These are phyloP conservation scores for Colletotrichum cereale DNA, from an alignment of 2,329 filamentous ascomycete species.

Conservation along the genomic window DNA sequence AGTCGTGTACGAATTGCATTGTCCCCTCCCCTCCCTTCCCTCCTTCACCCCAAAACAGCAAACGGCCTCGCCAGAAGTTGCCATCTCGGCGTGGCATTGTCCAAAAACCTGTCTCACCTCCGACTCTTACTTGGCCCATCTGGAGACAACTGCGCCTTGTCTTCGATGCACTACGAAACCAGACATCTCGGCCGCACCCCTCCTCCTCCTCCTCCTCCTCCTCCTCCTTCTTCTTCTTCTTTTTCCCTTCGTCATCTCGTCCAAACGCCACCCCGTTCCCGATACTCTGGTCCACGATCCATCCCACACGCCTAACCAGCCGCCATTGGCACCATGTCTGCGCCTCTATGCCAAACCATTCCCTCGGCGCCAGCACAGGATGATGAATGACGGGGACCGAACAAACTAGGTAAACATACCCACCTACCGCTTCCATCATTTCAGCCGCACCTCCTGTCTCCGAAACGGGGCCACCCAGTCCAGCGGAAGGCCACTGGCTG, in stretches of 20 bases:
- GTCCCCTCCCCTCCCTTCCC: no score
- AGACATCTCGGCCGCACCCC: neutral
- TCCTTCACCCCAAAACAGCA: neutral
- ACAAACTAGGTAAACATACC: neutral
- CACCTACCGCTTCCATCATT: slow-evolving; percentile 15
- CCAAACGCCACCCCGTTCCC: slow-evolving; percentile 17
- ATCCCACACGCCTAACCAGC: slow-evolving; percentile 15
- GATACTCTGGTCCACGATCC: slow-evolving; percentile 25
- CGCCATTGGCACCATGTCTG: slow-evolving; percentile 14
- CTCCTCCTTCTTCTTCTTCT: no score
- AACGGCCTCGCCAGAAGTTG: neutral
- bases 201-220: no score
- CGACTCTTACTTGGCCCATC: neutral
- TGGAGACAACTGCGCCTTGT: neutral
- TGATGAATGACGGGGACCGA: slow-evolving; percentile 2
- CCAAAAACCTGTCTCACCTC: neutral
- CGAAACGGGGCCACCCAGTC: neutral
- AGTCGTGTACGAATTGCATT: neutral
- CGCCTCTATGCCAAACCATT: slow-evolving; percentile 27
- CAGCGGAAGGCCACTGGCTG: neutral
- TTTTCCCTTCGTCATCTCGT: neutral
- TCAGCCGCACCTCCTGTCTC: slow-evolving; percentile 18
- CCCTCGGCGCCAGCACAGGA: slow-evolving; percentile 23
- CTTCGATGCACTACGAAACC: neutral
- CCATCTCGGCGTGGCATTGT: neutral